Evolutionary conservation across 257 asterid species (phyloP).

Genomic region (Ehretia macrophylla): DNA sequence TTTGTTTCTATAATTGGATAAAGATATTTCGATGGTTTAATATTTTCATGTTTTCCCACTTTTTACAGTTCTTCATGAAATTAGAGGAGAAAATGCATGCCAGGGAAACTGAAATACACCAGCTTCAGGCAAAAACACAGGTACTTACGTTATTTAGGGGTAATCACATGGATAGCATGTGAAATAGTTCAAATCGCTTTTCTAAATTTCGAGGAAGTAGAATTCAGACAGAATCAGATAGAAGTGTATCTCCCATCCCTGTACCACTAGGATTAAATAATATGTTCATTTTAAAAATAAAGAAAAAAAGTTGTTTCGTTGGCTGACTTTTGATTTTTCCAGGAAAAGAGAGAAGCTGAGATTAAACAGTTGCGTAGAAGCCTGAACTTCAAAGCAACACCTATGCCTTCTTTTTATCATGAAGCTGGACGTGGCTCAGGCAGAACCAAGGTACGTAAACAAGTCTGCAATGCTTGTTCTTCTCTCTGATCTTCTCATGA

Average conservation of each 20-base stretch:
- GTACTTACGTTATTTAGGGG: constrained; percentile 19
- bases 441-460: constrained; percentile 40
- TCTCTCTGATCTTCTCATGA: neutral
- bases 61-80: constrained; percentile 22
- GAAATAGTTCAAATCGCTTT: neutral
- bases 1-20: neutral
- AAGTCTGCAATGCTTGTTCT: neutral
- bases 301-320: neutral
- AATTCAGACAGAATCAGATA: neutral
- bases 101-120: constrained; percentile 42
- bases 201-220: neutral
- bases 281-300: neutral
- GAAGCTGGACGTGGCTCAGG: constrained; percentile 33
- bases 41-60: neutral
- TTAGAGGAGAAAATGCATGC: constrained; percentile 43
- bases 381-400: constrained; percentile 74
- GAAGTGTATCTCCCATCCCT: neutral
- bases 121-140: constrained; percentile 42
- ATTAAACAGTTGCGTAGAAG: constrained; percentile 49
- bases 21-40: neutral
- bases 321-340: constrained; percentile 13
- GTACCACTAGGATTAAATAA: neutral
- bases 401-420: constrained; percentile 62
- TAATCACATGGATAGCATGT: neutral
- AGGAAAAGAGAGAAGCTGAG: constrained; percentile 61